These are phyloP conservation scores for Metschnikowia borealis DNA, from an alignment of 805 yeast genomes.

Conservation along the genomic window DNA sequence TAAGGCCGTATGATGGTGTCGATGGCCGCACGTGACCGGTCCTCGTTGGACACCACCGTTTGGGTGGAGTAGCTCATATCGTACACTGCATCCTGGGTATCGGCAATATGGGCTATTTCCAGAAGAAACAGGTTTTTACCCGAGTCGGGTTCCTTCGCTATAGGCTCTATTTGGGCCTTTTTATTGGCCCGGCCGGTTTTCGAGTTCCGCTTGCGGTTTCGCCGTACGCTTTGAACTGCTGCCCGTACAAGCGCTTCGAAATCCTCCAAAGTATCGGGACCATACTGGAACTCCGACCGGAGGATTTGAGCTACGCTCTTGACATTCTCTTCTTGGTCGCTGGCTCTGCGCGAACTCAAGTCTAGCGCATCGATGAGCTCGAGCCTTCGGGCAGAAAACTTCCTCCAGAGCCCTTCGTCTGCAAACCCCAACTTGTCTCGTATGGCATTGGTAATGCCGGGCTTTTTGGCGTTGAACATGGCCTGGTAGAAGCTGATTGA, in stretches of 20 bases:
- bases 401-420: slow-evolving; percentile 84
- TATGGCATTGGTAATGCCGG: slow-evolving; percentile 56
- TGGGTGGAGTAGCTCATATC: slow-evolving; percentile 33
- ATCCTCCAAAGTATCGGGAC: slow-evolving; percentile 55
- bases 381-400: slow-evolving; percentile 83
- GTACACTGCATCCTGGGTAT: slow-evolving; percentile 30
- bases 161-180: slow-evolving; percentile 4
- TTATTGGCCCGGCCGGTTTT: slow-evolving; percentile 22
- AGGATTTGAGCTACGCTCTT: slow-evolving; percentile 71
- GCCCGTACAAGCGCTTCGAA: slow-evolving; percentile 89
- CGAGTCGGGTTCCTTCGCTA: background rate
- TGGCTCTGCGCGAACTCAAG: slow-evolving; percentile 68
- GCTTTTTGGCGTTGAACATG: slow-evolving; percentile 27
- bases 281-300: slow-evolving; percentile 73
- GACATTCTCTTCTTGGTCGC: slow-evolving; percentile 87
- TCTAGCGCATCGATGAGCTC: slow-evolving; percentile 79
- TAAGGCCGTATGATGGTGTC: slow-evolving; percentile 44
- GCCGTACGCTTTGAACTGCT: slow-evolving; percentile 87
- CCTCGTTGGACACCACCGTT: slow-evolving; percentile 27
- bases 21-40: slow-evolving; percentile 45
- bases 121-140: slow-evolving; percentile 23
- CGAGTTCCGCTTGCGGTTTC: slow-evolving; percentile 73
- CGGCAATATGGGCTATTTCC: slow-evolving; percentile 34
- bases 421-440: slow-evolving; percentile 63
- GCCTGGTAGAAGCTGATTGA: background rate